Base-by-base conservation (phyloP, 208 protist genomes). In the Crithidia thermophila region DNA sequence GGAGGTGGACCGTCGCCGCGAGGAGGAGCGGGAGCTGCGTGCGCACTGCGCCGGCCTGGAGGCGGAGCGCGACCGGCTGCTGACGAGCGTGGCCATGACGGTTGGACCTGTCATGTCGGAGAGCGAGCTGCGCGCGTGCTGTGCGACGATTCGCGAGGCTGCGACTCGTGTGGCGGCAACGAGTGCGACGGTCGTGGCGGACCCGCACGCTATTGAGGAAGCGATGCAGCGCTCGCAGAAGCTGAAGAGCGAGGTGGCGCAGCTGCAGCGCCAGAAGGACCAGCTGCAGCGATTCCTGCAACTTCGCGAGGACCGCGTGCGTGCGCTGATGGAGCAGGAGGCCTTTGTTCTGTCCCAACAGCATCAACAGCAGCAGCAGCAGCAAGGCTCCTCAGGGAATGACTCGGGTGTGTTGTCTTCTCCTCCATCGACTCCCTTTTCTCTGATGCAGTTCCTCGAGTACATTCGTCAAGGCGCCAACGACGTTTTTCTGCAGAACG, bases 261-360 rank as follows among this genome's bases (percentile, higher is more conserved):
- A 82, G 61, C 74, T 95, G 36, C 72, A 80, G 50, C 63, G 76
- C 42, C 86, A 91, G 75, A 92, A 88, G 71, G 87, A 95, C 14
- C 82, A 88, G 37, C 79, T 95, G 28, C 78, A 84, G 47, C 71
- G 76, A 20, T 87, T 79, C 64, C 77, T 94, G 75, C 63, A 72
- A 14, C 58, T 87, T 5, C 82, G 78, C 27, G 77, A 94, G 71
- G 75, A 87, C 43, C 81, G 82, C 20, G 72, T 94, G 43, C 39
- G 57, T 2, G 77, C 86, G 8, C 70, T 90, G 30, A 62, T 88
- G 37, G 77, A 85, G 56, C 72, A 74, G 42, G 83, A 83, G 39
- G 77, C 73, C 23, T 46, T 90, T 21, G 31, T 73, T 7, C 63
- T 63, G 0, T 49, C 23, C 33, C 42, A 42, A 27, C 47, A 62